A percentile compares a stretch with the other conserved stretches of the same genome.
Conservation (phyloP, 2,329 filamentous ascomycete genomes). For the Colletotrichum acutatum region DNA sequence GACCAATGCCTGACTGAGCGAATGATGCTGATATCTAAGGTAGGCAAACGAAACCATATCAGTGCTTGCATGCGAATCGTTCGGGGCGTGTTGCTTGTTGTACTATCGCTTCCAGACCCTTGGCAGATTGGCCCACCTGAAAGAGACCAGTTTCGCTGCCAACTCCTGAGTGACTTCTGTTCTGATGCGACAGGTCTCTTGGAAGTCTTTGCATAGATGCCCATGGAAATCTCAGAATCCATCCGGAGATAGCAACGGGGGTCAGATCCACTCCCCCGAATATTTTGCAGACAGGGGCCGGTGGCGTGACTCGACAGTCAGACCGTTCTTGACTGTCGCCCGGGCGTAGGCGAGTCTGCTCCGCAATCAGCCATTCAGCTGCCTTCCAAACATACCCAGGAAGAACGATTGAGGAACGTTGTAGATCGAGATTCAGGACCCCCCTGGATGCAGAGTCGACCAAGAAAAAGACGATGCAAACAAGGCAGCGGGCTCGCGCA, state of each 20-base stretch:
- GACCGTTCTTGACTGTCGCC: constrained; percentile 7
- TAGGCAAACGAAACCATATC: neutral
- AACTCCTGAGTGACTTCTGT: neutral
- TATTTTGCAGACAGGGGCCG: constrained; percentile 20
- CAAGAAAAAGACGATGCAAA: constrained; percentile 1
- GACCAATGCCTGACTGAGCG: neutral
- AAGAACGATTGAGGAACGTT: neutral
- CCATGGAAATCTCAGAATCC: constrained; percentile 15
- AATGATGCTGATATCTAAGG: neutral
- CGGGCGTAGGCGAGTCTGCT: constrained; percentile 3
- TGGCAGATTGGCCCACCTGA: neutral
- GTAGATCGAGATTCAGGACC: constrained; percentile 19
- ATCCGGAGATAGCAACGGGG: constrained; percentile 23
- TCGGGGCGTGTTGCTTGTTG: neutral
- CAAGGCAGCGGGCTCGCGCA: constrained; percentile 18
- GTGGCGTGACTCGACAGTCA: constrained; percentile 23
- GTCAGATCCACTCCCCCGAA: neutral
- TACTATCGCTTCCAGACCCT: neutral
- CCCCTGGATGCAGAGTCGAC: neutral
- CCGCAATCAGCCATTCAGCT: constrained; percentile 20
- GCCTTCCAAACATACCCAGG: neutral
- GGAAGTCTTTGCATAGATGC: constrained; percentile 13
- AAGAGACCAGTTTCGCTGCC: neutral
- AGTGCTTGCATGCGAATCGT: neutral
- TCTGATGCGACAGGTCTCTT: neutral